phyloP scores from a whole-genome alignment of 1,284 basidiomycete species.

The Clitocybe nebularis region DNA sequence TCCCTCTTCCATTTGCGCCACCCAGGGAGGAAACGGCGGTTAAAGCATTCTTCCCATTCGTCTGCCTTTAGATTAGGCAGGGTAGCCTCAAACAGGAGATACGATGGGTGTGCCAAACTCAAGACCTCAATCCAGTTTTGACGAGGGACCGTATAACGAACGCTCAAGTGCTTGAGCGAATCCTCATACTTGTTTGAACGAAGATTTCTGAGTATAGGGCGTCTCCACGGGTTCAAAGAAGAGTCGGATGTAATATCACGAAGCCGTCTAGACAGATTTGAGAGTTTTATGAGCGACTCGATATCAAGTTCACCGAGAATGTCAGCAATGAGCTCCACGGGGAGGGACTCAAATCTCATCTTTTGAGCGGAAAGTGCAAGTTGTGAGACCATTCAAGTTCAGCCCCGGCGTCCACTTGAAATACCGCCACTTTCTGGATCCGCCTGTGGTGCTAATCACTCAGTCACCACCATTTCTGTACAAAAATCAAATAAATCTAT shows the following conservation, averaged over 20 bases:
- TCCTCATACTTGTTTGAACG: constrained; percentile 42
- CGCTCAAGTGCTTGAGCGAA: constrained; percentile 52
- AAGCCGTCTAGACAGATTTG: constrained; percentile 57
- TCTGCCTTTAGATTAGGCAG: constrained; percentile 57
- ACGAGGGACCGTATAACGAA: constrained; percentile 57
- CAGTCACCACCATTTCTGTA: no score
- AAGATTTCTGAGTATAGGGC: constrained; percentile 58
- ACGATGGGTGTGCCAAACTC: constrained; percentile 50
- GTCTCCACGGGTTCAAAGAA: constrained; percentile 69
- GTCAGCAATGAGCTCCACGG: constrained; percentile 71
- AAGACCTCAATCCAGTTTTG: constrained; percentile 75
- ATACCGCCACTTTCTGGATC: no score
- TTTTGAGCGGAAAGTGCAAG: no score
- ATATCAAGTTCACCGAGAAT: constrained; percentile 66
- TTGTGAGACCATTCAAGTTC: no score
- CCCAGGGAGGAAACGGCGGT: constrained; percentile 63
- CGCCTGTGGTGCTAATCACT: background rate
- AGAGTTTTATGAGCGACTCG: constrained; percentile 49
- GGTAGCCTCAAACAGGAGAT: constrained; percentile 61
- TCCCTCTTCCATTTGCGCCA: constrained; percentile 69
- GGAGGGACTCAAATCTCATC: constrained; percentile 47
- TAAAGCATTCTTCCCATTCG: constrained; percentile 73
- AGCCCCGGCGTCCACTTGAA: background rate
- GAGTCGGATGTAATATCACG: constrained; percentile 54
- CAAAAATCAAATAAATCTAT: no score